Conservation (phyloP, 1,284 basidiomycete species). For the Tilletia walkeri region DNA sequence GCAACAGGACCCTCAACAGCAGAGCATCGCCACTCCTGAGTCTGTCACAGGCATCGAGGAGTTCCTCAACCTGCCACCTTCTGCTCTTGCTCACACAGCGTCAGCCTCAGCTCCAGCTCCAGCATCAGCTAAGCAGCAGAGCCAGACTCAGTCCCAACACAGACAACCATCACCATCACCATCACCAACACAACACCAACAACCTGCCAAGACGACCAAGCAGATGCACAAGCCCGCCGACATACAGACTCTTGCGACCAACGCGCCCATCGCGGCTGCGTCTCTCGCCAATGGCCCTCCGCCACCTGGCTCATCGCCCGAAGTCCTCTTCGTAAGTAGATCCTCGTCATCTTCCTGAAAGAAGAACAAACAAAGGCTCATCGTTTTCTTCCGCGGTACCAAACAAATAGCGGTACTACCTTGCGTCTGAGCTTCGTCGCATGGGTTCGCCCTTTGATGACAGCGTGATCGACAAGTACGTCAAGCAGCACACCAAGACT, state of each 20-base stretch:
- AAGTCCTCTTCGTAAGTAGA: conserved; percentile 18
- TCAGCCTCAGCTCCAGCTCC: background rate
- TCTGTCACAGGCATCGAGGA: background rate
- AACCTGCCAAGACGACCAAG: background rate
- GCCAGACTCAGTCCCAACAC: too few relatives aligned
- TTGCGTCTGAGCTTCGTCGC: conserved; percentile 44
- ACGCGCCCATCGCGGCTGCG: conserved; percentile 11
- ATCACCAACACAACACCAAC: too few relatives aligned
- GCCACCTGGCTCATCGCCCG: conserved; percentile 15
- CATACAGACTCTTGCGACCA: background rate
- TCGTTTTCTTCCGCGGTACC: background rate
- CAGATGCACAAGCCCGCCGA: background rate
- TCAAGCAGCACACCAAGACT: conserved; percentile 47
- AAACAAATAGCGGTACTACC: conserved; percentile 41
- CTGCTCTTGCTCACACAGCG: background rate
- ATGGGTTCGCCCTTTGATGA: conserved; percentile 44
- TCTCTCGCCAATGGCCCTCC: conserved; percentile 11
- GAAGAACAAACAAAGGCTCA: background rate
- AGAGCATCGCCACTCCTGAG: background rate
- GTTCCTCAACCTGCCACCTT: conserved; percentile 8
- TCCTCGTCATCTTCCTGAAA: background rate
- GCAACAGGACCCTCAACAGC: background rate
- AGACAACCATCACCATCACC: too few relatives aligned
- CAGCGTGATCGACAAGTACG: conserved; percentile 44
- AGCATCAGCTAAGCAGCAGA: too few relatives aligned